Evolutionary conservation across 2,329 filamentous ascomycete genomes (phyloP), one percentile per base, ranked within the genome.

Genomic region (Phaeoacremonium minimum): DNA sequence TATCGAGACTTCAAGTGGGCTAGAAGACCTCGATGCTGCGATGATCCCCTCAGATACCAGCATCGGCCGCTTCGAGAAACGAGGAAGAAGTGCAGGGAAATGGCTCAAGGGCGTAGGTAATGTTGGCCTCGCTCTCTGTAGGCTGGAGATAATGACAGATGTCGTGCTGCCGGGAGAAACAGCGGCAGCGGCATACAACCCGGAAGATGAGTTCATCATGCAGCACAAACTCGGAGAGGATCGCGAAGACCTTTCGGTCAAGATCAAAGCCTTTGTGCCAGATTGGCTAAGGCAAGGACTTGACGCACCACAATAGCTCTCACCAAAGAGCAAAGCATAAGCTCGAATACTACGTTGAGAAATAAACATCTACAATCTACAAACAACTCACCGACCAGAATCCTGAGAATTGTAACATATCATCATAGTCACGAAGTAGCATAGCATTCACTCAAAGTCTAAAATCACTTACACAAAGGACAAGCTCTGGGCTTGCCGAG

Each of bases 141-240:
- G 91, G 17, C 63, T 97, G 48, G 89, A 95, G 64, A 82, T 83
- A 55, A 96, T 96, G 90, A 95, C 87, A 5, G 84, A 88, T 53
- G 66, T 93, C 32, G 68, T 69, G 20, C 65, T 93, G 36, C 85
- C 84, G 3, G 85, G 80, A 5, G 77, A 77, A 38, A 80, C 85
- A 44, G 73, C 75, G 1, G 74, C 75, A 5, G 79, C 81, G 2
- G 75, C 74, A 14, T 87, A 71, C 54, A 76, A 66, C 41, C 71
- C 75, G 0, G 71, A 69, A 1, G 72, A 81, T 40, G 75, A 84
- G 58, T 85, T 85, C 48, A 66, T 76, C 41, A 57, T 85, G 37
- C 35, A 31, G 14, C 28, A 18, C 15, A 65, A 69, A 14, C 69
- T 66, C 50, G 65, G 59, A 4, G 56, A 52, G 14, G 67, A 64